Evolutionary conservation across 2,329 filamentous ascomycete species (phyloP), one percentile per base, ranked within the genome.

Genomic region (Ascomycota sp.): DNA sequence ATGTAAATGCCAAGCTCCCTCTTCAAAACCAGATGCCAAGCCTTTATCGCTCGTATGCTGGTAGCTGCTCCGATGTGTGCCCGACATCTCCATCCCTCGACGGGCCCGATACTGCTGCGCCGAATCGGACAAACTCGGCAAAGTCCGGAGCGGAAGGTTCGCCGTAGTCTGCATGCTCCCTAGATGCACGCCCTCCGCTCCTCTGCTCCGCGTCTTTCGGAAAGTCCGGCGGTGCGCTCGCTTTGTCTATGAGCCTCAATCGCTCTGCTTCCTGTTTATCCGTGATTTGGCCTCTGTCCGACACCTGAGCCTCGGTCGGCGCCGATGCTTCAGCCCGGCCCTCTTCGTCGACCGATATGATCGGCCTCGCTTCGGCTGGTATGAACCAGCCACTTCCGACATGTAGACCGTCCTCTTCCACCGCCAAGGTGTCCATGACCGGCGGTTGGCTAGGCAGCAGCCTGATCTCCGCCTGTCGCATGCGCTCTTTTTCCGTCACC

Each of bases 261-360:
- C 72, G 61, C 45, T 85, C 77, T 6, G 82, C 55, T 45, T 91
- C 81, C 40, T 75, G 71, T 47, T 91, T 89, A 48, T 91, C 85
- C 32, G 89, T 79, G 10, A 30, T 34, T 5, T 29, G 23, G 9
- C 39, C 39, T 17, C 33, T 40, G 8, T 32, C 39, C 15, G 33
- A 43, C 4, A 68, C 30, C 7, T 62, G 59, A 12, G 58, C 57
- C n/a, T 59, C 43, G 1, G 57, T 55, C 3, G 56, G 65, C 2
- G 52, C 61, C 5, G 56, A 59, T 5, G 55, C 54, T 3, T 40
- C 52, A 27, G 29, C 39, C 8, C 38, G 38, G 3, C 9, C 28
- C 5, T 39, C 34, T 5, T 33, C 35, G 12, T 30, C 30, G 2
- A 36, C 33, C 13, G 32, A 34, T 8, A 37, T 39, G 7, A 29